Percentiles rank a stretch among this genome's conserved stretches.
Conservation (phyloP, 116 monocot species). For the Papilionanthe hybrid region DNA sequence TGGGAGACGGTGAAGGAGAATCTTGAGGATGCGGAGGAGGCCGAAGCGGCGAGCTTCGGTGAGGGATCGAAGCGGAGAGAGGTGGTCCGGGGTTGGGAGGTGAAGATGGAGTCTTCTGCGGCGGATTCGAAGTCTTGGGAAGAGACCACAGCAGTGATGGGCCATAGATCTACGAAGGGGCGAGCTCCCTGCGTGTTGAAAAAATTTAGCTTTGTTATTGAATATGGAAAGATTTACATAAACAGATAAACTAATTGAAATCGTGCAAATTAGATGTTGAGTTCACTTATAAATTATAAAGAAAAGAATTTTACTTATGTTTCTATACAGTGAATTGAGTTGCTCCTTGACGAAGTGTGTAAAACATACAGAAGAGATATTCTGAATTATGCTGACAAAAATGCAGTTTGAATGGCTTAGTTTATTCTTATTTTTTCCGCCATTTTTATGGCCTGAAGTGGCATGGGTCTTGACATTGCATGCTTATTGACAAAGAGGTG, state of each 20-base stretch:
- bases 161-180: conserved; percentile 75
- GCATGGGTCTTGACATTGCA: too few relatives aligned
- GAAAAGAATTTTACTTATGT: background rate
- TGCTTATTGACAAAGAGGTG: too few relatives aligned
- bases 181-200: conserved; percentile 52
- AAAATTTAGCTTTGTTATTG: background rate
- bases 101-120: conserved; percentile 24
- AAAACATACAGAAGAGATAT: too few relatives aligned
- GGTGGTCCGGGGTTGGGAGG: conserved; percentile 29
- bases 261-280: background rate
- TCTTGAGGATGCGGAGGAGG: conserved; percentile 44
- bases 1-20: conserved; percentile 85
- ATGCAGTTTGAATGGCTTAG: too few relatives aligned
- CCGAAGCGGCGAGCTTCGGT: background rate
- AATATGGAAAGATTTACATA: background rate
- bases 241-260: background rate
- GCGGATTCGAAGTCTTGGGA: conserved; percentile 50
- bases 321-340: too few relatives aligned
- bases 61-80: conserved; percentile 56
- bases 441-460: too few relatives aligned
- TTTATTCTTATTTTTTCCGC: too few relatives aligned
- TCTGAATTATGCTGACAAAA: too few relatives aligned
- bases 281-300: background rate
- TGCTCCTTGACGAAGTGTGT: too few relatives aligned
- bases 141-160: conserved; percentile 50